Base-by-base conservation (phyloP, 352 stramenopile species). In the Elongisporangium prolatum region DNA sequence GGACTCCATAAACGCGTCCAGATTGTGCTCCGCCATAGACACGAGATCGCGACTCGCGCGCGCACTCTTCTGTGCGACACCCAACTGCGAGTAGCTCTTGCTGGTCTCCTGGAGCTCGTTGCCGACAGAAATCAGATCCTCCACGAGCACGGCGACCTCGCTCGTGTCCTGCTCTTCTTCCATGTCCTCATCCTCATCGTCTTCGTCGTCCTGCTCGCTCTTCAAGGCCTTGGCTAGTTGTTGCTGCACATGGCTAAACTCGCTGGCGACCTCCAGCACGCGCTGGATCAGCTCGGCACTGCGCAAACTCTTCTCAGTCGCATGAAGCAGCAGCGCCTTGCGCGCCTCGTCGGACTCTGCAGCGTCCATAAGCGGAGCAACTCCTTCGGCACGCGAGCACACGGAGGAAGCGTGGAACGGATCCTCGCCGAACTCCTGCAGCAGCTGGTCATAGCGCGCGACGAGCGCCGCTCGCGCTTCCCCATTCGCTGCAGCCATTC, bases 261-360 rank as follows among this genome's bases (percentile, higher is more conserved):
- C 64, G 10, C 68, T 60, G 14, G 75, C 73, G 1, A 77, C 61
- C 47, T 78, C 68, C 20, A 95, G 68, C 62, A 73, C 81, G 65
- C 85, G 72, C 56, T 88, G 78, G 21, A 95, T 89, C 50, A 95
- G 71, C 57, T 92, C 74, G 5, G 81, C 86, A 56, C 84, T 91
- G 2, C 74, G 82, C 52, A 93, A 49, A 40, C 80, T 91, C 59
- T 82, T 86, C 18, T 79, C 60, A 0, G 75, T 73, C 4, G 72
- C 77, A 21, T 56, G 53, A 17, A 60, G 60, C 18, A 92, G 52
- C 58, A 88, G 47, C 47, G 74, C 52, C 57, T 68, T 64, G 21
- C 74, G 65, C 53, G 82, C 54, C 50, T 71, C 67, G 17, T 64
- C 57, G 13, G 54, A 60, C 8, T 61, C 55, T 1, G 52, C 67